Evolutionary conservation across 257 asterid species (phyloP), one percentile per base, ranked within the genome.

Genomic region (Anisodus tanguticus): DNA sequence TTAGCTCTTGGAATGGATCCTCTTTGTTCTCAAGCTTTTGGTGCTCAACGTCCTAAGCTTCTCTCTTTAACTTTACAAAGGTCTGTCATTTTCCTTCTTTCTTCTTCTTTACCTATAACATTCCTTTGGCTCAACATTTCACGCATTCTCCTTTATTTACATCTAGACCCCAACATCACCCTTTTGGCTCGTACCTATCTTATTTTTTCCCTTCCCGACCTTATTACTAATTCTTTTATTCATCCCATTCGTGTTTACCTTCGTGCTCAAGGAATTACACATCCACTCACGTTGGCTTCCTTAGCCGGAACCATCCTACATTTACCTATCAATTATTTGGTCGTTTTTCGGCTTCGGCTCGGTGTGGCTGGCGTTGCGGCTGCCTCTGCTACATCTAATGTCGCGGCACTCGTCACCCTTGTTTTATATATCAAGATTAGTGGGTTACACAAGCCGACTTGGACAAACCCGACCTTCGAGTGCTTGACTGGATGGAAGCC

Each of bases 231-330:
- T 90, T 93, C 98, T 0, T 85, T 94, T 86, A 43, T 94, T 85
- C 94, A 94, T 92, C 98, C 98, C 85, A 78, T 92, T 17, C 85
- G 97, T 41, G 89, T 94, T 87, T 94, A 94, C 91, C 98, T 94
- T 92, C 97, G 98, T 15, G 92, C 98, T 5, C 97, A 94, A 90
- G 98, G 97, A 41, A 93, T 94, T 85, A 94, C 95, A 17, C 90
- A 83, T 35, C 98, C 97, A 0, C 88, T 94, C 26, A 93, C 95
- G 12, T 58, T 90, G 0, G 94, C 97, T 2, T 85, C 97, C 2
- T 88, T 94, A 11, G 86, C 85, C 1, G 98, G 97, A 2, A 85
- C 94, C 5, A 92, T 86, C 16, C 54, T 91, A 69, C 97, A 93
- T 83, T 41, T 94, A 2, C 97, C 96, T 5, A 80, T 90, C 17